Evolutionary conservation across 495 filamentous ascomycete species (phyloP), one percentile per base, ranked within the genome.

Genomic region (Pseudomonodictys pantanalensis): DNA sequence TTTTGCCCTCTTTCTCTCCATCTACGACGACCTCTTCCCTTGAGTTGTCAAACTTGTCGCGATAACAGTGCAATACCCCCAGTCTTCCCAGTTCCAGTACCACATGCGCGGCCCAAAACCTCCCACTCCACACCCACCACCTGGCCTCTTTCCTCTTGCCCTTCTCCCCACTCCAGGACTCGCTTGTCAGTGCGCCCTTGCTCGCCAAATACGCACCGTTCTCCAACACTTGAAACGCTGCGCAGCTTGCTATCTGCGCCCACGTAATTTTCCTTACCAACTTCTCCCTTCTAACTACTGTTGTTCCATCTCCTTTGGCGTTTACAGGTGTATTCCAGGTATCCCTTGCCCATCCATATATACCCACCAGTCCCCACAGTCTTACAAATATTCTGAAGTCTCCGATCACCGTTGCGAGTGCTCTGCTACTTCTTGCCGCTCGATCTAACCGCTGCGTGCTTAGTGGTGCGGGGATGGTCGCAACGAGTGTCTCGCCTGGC

Each of bases 81-180:
- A 96, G 73, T 41, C 85, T 75, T 26, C 83, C 80, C 60, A 91
- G 82, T 74, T 96, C 87, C 35, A 93, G 73, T 55, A 79, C 83
- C 28, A 93, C 84, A 74, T 91, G 89, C 15, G 77, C 78, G 51
- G 83, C 83, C 92, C 92, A 96, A 62, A 86, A 87, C 15, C 91
- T 75, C 15, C 79, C 81, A 70, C 89, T 89, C 89, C 88, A 95
- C 30, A 85, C 67, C 72, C 81, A 84, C 70, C 83, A 85, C 55
- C 75, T 76, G 24, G 69, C 76, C 68, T 81, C 76, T 49, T 72
- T 73, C 55, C 75, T 67, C 7, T 81, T 77, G 20, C 78, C 78
- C 71, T 78, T 70, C 52, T 77, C 66, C 3, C 81, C 78, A 11
- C 75, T 76, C 73, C 83, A 82, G 2, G 76, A 77, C 26, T 9